phyloP scores from a whole-genome alignment of 2,329 filamentous ascomycete genomes.

The Cryphonectria parasitica region DNA sequence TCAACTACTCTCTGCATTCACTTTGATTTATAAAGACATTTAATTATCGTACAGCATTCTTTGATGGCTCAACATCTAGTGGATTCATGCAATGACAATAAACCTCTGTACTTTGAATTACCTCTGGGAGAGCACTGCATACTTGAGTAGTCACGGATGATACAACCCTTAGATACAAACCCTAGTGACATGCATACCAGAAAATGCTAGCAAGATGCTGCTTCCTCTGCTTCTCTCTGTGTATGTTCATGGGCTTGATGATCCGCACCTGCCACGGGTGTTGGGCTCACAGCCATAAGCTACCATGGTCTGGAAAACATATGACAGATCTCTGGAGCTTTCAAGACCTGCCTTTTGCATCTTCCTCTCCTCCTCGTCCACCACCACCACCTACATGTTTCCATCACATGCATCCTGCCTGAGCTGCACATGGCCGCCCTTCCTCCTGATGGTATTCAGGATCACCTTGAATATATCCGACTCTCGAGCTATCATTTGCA shows the following conservation, averaged over 20 bases:
- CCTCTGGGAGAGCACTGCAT: not conserved
- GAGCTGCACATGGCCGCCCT: not conserved
- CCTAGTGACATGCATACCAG: not conserved
- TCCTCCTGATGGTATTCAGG: not conserved
- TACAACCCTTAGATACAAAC: not conserved
- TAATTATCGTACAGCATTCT: not conserved
- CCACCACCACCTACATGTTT: not conserved
- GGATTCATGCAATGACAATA: not conserved
- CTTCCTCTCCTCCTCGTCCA: not conserved
- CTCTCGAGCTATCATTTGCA: not conserved
- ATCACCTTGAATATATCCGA: not conserved
- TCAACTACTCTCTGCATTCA: not conserved
- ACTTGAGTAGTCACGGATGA: too few species aligned
- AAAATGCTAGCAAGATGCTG: not conserved
- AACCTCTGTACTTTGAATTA: not conserved
- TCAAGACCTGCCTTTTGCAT: not conserved
- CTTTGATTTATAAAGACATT: not conserved
- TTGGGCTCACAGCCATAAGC: not conserved
- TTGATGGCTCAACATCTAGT: not conserved
- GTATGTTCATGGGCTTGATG: not conserved
- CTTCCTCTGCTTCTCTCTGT: not conserved
- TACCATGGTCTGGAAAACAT: not conserved
- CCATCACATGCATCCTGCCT: not conserved
- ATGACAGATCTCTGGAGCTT: not conserved
- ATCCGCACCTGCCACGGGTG: not conserved